Evolutionary conservation across 352 stramenopile genomes (phyloP).

Genomic region (Phytophthora syringae): DNA sequence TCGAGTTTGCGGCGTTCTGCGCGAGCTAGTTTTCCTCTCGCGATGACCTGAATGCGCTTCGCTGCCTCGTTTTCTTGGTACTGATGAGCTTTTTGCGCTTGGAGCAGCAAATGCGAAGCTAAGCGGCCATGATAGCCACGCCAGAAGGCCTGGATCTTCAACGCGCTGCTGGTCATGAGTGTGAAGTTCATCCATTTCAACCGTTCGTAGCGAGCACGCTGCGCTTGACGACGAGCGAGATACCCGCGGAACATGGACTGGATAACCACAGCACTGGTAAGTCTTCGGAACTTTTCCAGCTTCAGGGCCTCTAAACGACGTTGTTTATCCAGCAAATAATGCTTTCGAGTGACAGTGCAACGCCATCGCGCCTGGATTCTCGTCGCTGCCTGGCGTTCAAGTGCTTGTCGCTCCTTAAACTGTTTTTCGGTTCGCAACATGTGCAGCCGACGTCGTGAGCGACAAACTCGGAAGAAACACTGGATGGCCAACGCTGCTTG

Average conservation of each 20-base stretch:
- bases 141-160: conserved; percentile 82
- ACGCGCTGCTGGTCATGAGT: conserved; percentile 62
- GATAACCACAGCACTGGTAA: conserved; percentile 62
- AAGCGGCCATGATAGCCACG: conserved; percentile 76
- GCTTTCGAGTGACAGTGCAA: conserved; percentile 28
- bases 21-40: conserved; percentile 59
- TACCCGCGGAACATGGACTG: conserved; percentile 74
- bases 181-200: conserved; percentile 75
- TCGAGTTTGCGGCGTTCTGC: conserved; percentile 37
- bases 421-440: conserved; percentile 50
- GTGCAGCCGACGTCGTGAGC: conserved; percentile 44
- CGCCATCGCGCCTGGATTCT: conserved; percentile 65
- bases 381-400: conserved; percentile 45
- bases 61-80: conserved; percentile 64
- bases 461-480: conserved; percentile 48
- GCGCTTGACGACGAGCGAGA: conserved; percentile 48
- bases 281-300: conserved; percentile 44
- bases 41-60: conserved; percentile 63
- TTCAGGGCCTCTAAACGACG: conserved; percentile 38
- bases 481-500: conserved; percentile 66
- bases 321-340: conserved; percentile 43
- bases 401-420: conserved; percentile 22
- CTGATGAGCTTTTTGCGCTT: conserved; percentile 57
- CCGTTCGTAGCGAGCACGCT: conserved; percentile 64
- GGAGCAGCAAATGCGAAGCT: conserved; percentile 58